Conservation (phyloP, 352 stramenopile genomes). For the Plasmopara viticola region DNA sequence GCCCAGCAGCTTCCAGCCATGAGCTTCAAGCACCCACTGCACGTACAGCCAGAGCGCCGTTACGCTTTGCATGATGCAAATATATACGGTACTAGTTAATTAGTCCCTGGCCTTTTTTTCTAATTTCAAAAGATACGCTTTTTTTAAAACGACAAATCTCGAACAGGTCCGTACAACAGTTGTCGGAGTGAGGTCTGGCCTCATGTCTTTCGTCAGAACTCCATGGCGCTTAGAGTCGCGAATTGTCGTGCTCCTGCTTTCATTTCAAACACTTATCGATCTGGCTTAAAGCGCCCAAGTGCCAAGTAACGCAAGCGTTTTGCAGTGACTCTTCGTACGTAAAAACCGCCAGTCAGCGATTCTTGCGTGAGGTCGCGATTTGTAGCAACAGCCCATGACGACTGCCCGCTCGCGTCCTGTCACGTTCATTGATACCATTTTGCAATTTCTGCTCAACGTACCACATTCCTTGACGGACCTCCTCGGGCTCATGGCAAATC, state of each 20-base stretch:
- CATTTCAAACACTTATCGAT: constrained; percentile 13
- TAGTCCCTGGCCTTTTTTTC: constrained; percentile 9
- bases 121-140: constrained; percentile 17
- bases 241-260: constrained; percentile 3
- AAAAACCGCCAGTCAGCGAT: constrained; percentile 15
- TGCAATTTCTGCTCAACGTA: constrained; percentile 29
- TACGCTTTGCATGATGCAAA: constrained; percentile 6
- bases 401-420: constrained; percentile 3
- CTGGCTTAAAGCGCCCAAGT: constrained; percentile 14
- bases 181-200: constrained; percentile 11
- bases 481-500: constrained; percentile 29
- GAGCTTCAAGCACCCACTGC: constrained; percentile 31
- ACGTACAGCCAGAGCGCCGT: constrained; percentile 19
- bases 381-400: constrained; percentile 10
- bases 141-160: constrained; percentile 7
- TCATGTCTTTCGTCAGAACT: constrained; percentile 10
- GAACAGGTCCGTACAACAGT: constrained; percentile 5
- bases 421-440: constrained; percentile 21
- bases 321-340: constrained; percentile 15
- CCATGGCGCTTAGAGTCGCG: constrained; percentile 8
- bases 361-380: constrained; percentile 5
- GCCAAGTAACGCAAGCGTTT: constrained; percentile 8
- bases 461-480: constrained; percentile 24
- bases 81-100: not conserved
- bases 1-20: constrained; percentile 52